Base-by-base conservation (phyloP, 371 early-diverging fungal species). In the Apophysomyces sp. region DNA sequence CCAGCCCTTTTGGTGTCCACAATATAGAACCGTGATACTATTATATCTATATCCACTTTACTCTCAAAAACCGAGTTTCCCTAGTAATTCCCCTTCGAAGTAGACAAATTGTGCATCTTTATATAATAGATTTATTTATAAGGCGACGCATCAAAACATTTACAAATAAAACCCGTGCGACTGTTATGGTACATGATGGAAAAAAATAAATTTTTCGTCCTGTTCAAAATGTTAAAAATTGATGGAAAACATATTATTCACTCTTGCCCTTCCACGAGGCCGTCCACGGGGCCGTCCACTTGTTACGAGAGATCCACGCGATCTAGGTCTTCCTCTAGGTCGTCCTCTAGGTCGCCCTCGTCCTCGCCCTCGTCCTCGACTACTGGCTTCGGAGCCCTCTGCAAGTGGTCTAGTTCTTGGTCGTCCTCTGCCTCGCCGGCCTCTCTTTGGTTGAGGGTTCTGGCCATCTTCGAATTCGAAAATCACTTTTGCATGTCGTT, bases 401-500 rank as follows among this genome's bases (percentile, higher is more conserved):
- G 37, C 5, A n/a, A 44, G 21, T 7, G 18, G 49, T 44, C 49
- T 16, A 21, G 21, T 30, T 44, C 52, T 39, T 30, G 30, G 29
- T 58, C 30, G 34, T 29, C 30, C 52, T 57, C 18, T n/a, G 15
- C 31, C 4, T 34, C 54, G 39, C 11, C 30, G 2, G 57, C 60
- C 39, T 58, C 49, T 44, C 24, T 44, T 44, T 18, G 49, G 49
- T 21, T 44, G 49, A 3, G 49, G 21, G 9, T 21, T 21, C 49
- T 9, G 40, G 26, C 64, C 62, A 24, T 71, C 67, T 1, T 66
- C 67, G 51, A 58, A 61, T 21, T 52, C 53, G 51, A 58, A 58
- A 9, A 60, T 21, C 11, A 58, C 51, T 30, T 73, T 73, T 2
- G 76, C 72, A 56, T 72, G 74, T 31, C 78, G 34, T 16, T 70